Evolutionary conservation across 495 filamentous ascomycete species (phyloP).

Genomic region (Aspergillus steynii): DNA sequence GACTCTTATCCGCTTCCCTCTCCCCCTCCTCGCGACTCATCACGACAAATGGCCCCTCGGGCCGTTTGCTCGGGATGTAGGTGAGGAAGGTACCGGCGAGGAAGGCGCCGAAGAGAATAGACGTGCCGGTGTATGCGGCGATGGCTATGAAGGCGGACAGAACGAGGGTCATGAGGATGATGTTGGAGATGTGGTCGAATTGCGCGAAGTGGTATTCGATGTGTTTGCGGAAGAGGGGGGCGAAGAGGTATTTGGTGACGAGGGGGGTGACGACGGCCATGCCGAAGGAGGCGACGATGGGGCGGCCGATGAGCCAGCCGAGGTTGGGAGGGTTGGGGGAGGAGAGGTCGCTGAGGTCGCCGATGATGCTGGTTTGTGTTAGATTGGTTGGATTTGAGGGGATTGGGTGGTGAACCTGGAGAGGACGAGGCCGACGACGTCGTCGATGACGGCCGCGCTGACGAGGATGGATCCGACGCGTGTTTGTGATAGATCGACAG

Average conservation of each 20-base stretch:
- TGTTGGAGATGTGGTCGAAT: conserved; percentile 34
- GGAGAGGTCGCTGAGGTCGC: conserved; percentile 38
- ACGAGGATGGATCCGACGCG: conserved; percentile 36
- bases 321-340: conserved; percentile 32
- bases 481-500: conserved; percentile 31
- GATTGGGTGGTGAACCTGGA: conserved; percentile 42
- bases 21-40: conserved; percentile 36
- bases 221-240: conserved; percentile 39
- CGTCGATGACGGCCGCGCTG: conserved; percentile 77
- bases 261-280: conserved; percentile 53
- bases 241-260: conserved; percentile 46
- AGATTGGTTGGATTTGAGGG: conserved; percentile 3
- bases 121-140: conserved; percentile 61
- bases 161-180: conserved; percentile 39
- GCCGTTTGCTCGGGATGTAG: conserved; percentile 39
- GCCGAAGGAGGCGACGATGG: conserved; percentile 55
- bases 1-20: conserved; percentile 42
- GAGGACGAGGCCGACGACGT: conserved; percentile 77
- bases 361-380: conserved; percentile 41
- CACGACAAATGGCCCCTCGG: conserved; percentile 36
- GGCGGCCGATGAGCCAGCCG: conserved; percentile 49
- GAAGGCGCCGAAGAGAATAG: conserved; percentile 66
- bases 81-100: conserved; percentile 60
- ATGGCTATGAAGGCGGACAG: conserved; percentile 53
- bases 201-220: conserved; percentile 35